phyloP scores from a whole-genome alignment of 768 basidiomycete species.

The Phlebiopsis flavidoalba region DNA sequence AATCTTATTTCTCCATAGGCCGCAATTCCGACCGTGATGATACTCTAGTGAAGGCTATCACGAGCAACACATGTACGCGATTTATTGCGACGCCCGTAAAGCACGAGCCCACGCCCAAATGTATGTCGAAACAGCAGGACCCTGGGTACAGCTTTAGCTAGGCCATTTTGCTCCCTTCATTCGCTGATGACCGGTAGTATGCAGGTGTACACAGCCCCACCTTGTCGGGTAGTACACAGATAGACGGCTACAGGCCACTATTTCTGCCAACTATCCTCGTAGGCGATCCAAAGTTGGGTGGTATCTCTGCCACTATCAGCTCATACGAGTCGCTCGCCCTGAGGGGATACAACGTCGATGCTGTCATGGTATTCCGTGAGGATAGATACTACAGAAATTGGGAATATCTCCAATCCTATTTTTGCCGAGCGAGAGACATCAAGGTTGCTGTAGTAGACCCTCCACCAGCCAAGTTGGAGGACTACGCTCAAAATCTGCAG shows the following conservation, averaged over 20 bases:
- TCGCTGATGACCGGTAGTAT: neutral
- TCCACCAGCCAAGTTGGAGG: constrained; percentile 49
- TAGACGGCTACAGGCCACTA: constrained; percentile 80
- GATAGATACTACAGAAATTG: constrained; percentile 77
- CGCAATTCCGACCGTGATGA: constrained; percentile 56
- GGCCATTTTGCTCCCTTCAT: neutral
- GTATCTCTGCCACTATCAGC: constrained; percentile 89
- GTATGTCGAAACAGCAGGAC: constrained; percentile 94
- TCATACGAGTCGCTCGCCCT: constrained; percentile 87
- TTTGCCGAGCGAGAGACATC: constrained; percentile 59
- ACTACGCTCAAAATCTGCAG: constrained; percentile 40
- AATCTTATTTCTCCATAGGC: constrained; percentile 14
- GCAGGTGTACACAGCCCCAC: constrained; percentile 91
- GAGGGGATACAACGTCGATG: constrained; percentile 87
- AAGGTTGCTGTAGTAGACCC: constrained; percentile 47
- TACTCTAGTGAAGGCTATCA: constrained; percentile 60
- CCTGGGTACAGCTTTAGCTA: constrained; percentile 46
- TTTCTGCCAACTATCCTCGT: constrained; percentile 85
- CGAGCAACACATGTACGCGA: constrained; percentile 54
- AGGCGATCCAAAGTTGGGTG: constrained; percentile 86
- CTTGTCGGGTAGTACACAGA: constrained; percentile 75
- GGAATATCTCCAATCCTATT: constrained; percentile 78
- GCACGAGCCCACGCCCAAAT: constrained; percentile 41
- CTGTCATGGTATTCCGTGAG: constrained; percentile 79
- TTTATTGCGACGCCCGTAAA: constrained; percentile 41